Evolutionary conservation across 169 alveolate genomes (phyloP), one percentile per base, ranked within the genome.

Genomic region (Theileria parva): DNA sequence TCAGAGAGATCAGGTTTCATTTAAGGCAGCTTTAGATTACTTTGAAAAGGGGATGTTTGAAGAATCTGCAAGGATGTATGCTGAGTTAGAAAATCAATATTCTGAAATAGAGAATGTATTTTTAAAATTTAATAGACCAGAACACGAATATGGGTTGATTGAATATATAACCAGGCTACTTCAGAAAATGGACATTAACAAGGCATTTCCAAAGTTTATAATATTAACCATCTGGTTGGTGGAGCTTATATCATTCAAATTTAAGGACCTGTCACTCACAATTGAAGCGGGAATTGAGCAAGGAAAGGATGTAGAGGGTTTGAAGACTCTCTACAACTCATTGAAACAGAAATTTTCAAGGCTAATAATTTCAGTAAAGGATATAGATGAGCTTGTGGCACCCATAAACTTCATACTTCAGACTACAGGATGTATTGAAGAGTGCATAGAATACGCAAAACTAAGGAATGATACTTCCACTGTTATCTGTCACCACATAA

Each of bases 331-430:
- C 11, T 25, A 77, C n/a, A 55, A 50, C 51, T 76, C 71, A 44
- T 34, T 70, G 50, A 77, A 68, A 67, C 48, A 61, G 25, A 77
- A 85, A 67, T 61, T 85, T 25, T 72, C 75, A 9, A 30, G 86
- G 57, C 53, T 77, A 23, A 39, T 85, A 30, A 72, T 57, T 8
- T 85, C 87, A 28, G 44, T 77, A 0, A 71, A 57, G 44, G 84
- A 77, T 61, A 51, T 85, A 13, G 86, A 85, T 34, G 91, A 85
- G 30, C 48, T 85, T 61, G 76, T 68, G 25, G 27, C 86, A 48
- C 79, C 87, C 34, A 85, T 85, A 32, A 77, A 65, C 85, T 77
- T 65, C 55, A 50, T 85, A 39, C 60, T 85, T 23, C 91, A 85
- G 65, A 85, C 86, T 2, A 57, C 76, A 44, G 91, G 91, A 0